Evolutionary conservation across 2,329 filamentous ascomycete genomes (phyloP).

Genomic region (Domatiomyces globalis): DNA sequence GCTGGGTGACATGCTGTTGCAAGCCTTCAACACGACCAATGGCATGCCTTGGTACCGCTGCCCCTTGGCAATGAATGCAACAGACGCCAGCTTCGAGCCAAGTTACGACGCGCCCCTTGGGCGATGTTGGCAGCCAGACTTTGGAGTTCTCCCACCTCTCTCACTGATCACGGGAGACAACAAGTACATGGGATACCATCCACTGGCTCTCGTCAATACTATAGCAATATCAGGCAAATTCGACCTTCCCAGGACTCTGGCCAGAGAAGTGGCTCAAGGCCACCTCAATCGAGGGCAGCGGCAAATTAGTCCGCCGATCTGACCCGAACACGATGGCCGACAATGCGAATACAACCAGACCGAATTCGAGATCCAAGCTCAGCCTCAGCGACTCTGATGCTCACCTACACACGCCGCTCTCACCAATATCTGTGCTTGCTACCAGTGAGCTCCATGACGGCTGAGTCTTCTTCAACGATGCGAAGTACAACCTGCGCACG

Average conservation of each 20-base stretch:
- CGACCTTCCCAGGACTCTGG: slow-evolving; percentile 27
- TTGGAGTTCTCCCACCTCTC: slow-evolving; percentile 11
- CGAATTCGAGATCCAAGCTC: slow-evolving; percentile 31
- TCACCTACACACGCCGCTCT: slow-evolving; percentile 6
- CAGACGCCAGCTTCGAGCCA: too few species aligned
- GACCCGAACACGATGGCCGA: slow-evolving; percentile 17
- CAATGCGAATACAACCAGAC: slow-evolving; percentile 41
- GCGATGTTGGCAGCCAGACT: slow-evolving; percentile 8
- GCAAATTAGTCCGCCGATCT: slow-evolving; percentile 41
- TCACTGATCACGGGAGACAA: slow-evolving; percentile 24
- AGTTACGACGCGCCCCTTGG: too few species aligned
- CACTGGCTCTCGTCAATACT: too few species aligned
- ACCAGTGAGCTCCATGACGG: slow-evolving; percentile 19
- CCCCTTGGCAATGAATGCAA: slow-evolving; percentile 4
- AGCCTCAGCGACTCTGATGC: slow-evolving; percentile 1
- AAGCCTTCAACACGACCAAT: slow-evolving; percentile 25
- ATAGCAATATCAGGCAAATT: slow-evolving; percentile 5
- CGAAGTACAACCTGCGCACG: slow-evolving; percentile 36
- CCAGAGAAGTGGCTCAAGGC: slow-evolving; percentile 20
- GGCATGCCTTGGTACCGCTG: slow-evolving; percentile 15
- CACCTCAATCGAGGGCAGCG: not conserved
- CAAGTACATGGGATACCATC: slow-evolving; percentile 25
- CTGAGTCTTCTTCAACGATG: slow-evolving; percentile 24
- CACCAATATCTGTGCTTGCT: too few species aligned
- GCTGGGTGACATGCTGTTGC: slow-evolving; percentile 41